These are phyloP conservation scores for Dryadomyces quercivorus DNA, from an alignment of 2,329 filamentous ascomycete species.

Conservation along the genomic window DNA sequence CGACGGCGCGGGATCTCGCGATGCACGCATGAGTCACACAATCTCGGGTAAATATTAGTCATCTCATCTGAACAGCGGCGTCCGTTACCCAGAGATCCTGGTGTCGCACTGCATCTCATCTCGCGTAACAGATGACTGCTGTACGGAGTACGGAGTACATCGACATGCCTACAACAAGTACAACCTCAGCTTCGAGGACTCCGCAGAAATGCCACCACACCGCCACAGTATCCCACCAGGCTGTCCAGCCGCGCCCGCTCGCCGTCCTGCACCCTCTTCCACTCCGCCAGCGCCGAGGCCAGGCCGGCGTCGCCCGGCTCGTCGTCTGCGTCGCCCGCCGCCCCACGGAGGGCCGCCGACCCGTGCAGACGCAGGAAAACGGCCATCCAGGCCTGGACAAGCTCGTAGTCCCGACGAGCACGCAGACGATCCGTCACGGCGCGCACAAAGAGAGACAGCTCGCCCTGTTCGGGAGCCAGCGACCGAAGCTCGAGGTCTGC, in stretches of 20 bases:
- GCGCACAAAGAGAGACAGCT: slow-evolving; percentile 68
- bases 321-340: slow-evolving; percentile 15
- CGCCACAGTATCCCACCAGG: slow-evolving; percentile 76
- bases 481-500: slow-evolving; percentile 88
- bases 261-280: slow-evolving; percentile 59
- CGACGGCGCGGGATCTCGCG: no score
- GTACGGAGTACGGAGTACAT: no score
- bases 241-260: slow-evolving; percentile 61
- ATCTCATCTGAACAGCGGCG: no score
- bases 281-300: slow-evolving; percentile 43
- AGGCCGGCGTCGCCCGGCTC: slow-evolving; percentile 30
- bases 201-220: slow-evolving; percentile 73
- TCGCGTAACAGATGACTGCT: no score
- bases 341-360: neutral
- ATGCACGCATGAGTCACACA: no score
- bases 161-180: no score
- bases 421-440: slow-evolving; percentile 62
- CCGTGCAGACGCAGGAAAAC: slow-evolving; percentile 74
- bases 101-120: no score
- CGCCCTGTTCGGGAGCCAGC: slow-evolving; percentile 43
- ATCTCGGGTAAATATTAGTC: no score
- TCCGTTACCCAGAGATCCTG: no score
- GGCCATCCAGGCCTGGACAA: slow-evolving; percentile 94
- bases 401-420: slow-evolving; percentile 72
- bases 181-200: slow-evolving; percentile 36